Evolutionary conservation across 73 alveolate species (phyloP), one percentile per base, ranked within the genome.

Genomic region (Paramecium tetraurelia): DNA sequence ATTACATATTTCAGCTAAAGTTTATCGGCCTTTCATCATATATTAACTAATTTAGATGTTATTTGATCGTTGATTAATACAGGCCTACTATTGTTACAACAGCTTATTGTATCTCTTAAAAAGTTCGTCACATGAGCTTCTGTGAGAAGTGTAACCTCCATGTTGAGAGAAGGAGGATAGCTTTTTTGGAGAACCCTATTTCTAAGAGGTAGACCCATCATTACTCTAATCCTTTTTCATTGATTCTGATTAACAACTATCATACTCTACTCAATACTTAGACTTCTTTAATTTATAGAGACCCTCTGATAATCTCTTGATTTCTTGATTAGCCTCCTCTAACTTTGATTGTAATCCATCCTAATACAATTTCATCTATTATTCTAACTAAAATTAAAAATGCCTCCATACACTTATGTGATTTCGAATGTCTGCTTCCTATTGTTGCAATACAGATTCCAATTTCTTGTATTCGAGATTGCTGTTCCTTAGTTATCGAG

Each of bases 361-460:
- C 21, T 33, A 36, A 38, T 72, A 72, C n/a, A 72, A 18, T 36
- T 72, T 72, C 86, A 72, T 72, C 24, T 72, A 72, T 11, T 72
- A 11, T 72, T 72, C 86, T 43, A 72, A 72, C 86, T 72, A 72
- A 16, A 5, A 31, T 63, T 33, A 72, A 16, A 4, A 20, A 72
- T 35, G 8, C 14, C 5, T 33, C 3, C 6, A n/a, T 72, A 72
- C 86, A 36, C 86, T 72, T 33, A 72, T 72, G n/a, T 72, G 86
- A 72, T 72, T 72, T 21, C 86, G 4, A n/a, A 72, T 72, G 18
- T 72, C 86, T 36, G 86, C 86, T 40, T 72, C 86, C 18, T 72
- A 43, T 40, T 72, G 4, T 72, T 72, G 20, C 21, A 72, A 36
- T n/a, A 72, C 36, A 8, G 18, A 43, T 43, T 72, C 86, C 7